phyloP scores from a whole-genome alignment of 441 rosid species.

The Viola pubescens region DNA sequence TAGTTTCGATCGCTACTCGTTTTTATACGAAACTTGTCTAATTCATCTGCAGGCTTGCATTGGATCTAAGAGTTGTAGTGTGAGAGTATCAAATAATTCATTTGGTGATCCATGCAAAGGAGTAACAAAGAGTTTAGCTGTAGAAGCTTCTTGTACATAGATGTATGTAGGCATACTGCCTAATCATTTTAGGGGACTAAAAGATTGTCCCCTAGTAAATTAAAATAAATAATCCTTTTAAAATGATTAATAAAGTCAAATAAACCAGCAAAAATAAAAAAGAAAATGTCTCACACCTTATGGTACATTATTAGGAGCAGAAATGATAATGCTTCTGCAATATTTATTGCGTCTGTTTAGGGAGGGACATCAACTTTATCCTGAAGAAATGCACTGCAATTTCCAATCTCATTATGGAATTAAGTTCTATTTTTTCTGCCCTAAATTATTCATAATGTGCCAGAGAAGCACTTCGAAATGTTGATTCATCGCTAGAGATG shows the following conservation, averaged over 20 bases:
- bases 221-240: constrained; percentile 15
- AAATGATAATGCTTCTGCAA: background rate
- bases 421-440: too few relatives aligned
- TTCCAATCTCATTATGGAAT: too few relatives aligned
- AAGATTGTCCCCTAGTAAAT: constrained; percentile 11
- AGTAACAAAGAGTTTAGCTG: constrained; percentile 67
- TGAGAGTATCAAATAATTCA: constrained; percentile 45
- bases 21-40: constrained; percentile 6
- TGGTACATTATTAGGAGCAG: background rate
- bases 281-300: background rate
- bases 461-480: too few relatives aligned
- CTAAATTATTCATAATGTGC: too few relatives aligned
- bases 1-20: background rate
- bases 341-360: too few relatives aligned
- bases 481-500: too few relatives aligned
- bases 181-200: constrained; percentile 12
- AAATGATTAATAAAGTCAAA: constrained; percentile 6
- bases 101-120: constrained; percentile 85
- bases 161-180: background rate
- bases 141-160: constrained; percentile 73
- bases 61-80: constrained; percentile 64
- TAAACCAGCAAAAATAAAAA: constrained; percentile 4
- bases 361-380: too few relatives aligned
- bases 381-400: too few relatives aligned
- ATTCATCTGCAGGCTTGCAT: constrained; percentile 59